Evolutionary conservation across 257 asterid genomes (phyloP).

Genomic region (Ligustrum vulgare): DNA sequence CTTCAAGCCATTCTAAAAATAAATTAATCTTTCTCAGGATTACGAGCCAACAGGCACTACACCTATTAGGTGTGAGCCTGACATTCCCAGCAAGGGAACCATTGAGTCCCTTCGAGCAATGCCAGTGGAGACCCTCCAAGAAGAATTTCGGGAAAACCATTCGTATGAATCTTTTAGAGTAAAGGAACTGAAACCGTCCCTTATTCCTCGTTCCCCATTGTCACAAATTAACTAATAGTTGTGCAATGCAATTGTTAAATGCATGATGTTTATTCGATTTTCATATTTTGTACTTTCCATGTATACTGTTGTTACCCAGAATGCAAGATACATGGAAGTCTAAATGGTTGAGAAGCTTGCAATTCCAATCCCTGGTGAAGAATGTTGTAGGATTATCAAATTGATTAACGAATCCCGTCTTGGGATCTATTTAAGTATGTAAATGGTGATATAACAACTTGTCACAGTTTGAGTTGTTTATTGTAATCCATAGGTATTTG

Average conservation of each 20-base stretch:
- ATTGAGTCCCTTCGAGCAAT: conserved; percentile 74
- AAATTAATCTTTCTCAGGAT: conserved; percentile 35
- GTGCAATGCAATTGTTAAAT: conserved; percentile 9
- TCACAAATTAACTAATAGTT: conserved; percentile 53
- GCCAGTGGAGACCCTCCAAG: conserved; percentile 74
- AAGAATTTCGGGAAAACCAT: conserved; percentile 68
- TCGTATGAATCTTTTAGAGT: conserved; percentile 40
- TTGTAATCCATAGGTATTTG: background rate
- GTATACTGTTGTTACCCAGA: conserved; percentile 1
- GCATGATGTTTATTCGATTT: conserved; percentile 7
- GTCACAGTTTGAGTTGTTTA: conserved; percentile 1
- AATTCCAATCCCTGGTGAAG: background rate
- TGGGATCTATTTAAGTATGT: conserved; percentile 48
- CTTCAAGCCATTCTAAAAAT: background rate
- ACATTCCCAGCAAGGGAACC: conserved; percentile 63
- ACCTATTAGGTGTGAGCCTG: conserved; percentile 56
- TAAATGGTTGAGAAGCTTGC: background rate
- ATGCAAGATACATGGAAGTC: background rate
- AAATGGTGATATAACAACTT: conserved; percentile 8
- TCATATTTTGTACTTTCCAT: conserved; percentile 38
- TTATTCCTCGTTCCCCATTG: conserved; percentile 71
- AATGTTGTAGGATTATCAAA: conserved; percentile 28
- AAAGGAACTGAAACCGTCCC: conserved; percentile 50
- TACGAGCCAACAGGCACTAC: conserved; percentile 76
- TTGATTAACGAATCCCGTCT: conserved; percentile 37